These are phyloP conservation scores for Rhodotorula kratochvilovae DNA, from an alignment of 768 basidiomycete genomes.

Conservation along the genomic window DNA sequence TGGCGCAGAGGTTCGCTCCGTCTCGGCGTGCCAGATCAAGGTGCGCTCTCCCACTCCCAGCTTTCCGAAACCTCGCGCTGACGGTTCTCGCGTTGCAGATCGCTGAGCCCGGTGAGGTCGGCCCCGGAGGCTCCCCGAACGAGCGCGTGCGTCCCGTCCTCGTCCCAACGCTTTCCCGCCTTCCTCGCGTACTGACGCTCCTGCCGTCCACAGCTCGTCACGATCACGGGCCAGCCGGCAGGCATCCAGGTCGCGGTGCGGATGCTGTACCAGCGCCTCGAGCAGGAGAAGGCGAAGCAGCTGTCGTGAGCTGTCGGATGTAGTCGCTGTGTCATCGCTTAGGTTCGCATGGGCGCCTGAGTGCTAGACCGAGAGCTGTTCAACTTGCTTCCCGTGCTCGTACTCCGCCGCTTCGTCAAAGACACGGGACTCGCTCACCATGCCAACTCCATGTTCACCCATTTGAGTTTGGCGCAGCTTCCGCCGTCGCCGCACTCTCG, in stretches of 20 bases:
- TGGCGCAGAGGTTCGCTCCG: slow-evolving; percentile 50
- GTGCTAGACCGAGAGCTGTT: too few relatives aligned
- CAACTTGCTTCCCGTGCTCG: too few relatives aligned
- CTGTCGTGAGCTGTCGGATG: background rate
- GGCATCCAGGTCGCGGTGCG: slow-evolving; percentile 97
- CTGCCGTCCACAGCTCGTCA: slow-evolving; percentile 70
- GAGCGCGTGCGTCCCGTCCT: slow-evolving; percentile 21
- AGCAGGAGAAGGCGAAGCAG: slow-evolving; percentile 36
- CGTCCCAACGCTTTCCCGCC: too few relatives aligned
- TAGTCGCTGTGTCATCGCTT: too few relatives aligned
- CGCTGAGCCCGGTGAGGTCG: slow-evolving; percentile 70
- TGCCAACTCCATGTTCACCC: too few relatives aligned
- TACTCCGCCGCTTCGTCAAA: too few relatives aligned
- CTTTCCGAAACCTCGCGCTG: too few relatives aligned
- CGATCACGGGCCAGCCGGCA: slow-evolving; percentile 88
- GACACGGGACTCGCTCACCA: too few relatives aligned
- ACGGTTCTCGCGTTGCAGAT: background rate
- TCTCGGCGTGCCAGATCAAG: slow-evolving; percentile 93
- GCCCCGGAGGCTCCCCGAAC: slow-evolving; percentile 46
- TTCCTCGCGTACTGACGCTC: too few relatives aligned
- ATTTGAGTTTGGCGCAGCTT: too few relatives aligned
- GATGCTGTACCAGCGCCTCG: slow-evolving; percentile 53
- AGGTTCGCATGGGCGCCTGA: too few relatives aligned
- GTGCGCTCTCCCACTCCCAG: slow-evolving; percentile 58
- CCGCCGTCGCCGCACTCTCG: too few relatives aligned